Evolutionary conservation across 2,329 filamentous ascomycete genomes (phyloP), one percentile per base, ranked within the genome.

Genomic region (Pseudogymnoascus sp.): DNA sequence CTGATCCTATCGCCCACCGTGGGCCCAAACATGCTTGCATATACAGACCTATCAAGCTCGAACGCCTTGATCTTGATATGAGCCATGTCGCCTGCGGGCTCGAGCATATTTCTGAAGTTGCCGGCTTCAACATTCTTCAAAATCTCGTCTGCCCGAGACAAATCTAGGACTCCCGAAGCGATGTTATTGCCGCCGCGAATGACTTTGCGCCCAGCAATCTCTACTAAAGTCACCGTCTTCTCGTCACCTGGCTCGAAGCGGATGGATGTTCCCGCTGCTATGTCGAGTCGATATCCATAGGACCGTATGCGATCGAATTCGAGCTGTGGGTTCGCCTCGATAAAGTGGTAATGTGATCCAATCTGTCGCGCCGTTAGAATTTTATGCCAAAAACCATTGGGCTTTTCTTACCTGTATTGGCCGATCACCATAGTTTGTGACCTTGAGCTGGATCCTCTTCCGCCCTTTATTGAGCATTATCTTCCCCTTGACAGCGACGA

Each of bases 341-440:
- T 84, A 71, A 97, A 95, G 74, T 96, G 92, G 72, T 96, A 97
- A 74, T 97, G 92, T 30, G 90, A 95, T 30, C 92, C 92, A 62
- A 89, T 80, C 81, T 85, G 66, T 19, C 3, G n/a, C 19, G 18
- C n/a, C 1, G 18, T 62, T 52, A 65, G 60, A 34, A 38, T 7
- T 15, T 6, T 8, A 13, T 15, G 10, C 2, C 5, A 55, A 13
- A 30, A 9, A 12, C 55, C 35, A 64, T 41, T 41, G 23, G 23
- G 15, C 38, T 5, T 23, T 60, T 66, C 72, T 39, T 71, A 92
- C 88, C 78, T 96, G 92, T 62, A 96, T 88, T 1, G 92, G 92
- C 30, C 92, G 79, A 73, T 97, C 92, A 5, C 92, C 92, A 67
- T 82, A 89, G 73, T 89, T 96, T 64, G 86, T 91, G 38, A 97